A percentile compares a stretch with the other conserved stretches of the same genome.
phyloP scores from a whole-genome alignment of 169 alveolate species.

The Cryptosporidium ubiquitum region DNA sequence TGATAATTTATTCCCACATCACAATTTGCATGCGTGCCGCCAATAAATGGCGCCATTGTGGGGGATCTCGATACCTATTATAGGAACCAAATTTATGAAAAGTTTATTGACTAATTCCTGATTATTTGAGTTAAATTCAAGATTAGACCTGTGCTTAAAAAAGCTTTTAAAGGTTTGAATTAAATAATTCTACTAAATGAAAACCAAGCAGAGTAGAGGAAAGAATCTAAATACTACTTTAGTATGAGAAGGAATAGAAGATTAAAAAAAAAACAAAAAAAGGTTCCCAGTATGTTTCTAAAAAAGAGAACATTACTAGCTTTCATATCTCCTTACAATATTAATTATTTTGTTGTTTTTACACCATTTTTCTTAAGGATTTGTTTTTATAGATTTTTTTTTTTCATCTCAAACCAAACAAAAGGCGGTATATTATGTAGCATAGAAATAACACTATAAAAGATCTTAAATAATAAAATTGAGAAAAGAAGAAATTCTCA shows the following conservation, averaged over 20 bases:
- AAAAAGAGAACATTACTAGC: no score
- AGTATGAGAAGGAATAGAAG: no score
- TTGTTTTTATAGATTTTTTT: not conserved
- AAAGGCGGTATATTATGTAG: conserved; percentile 1
- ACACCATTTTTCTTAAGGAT: not conserved
- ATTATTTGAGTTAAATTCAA: no score
- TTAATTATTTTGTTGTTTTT: no score
- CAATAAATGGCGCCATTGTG: not conserved
- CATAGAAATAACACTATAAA: not conserved
- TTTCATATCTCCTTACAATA: no score
- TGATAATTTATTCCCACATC: not conserved
- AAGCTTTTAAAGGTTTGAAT: no score
- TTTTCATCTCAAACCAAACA: not conserved
- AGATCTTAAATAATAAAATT: conserved; percentile 4
- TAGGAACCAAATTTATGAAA: no score
- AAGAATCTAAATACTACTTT: no score
- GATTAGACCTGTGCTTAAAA: not conserved
- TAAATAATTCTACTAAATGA: no score
- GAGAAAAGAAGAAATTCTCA: not conserved
- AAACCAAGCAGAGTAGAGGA: not conserved
- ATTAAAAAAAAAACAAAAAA: no score
- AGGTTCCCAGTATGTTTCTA: no score
- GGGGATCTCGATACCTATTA: conserved; percentile 12
- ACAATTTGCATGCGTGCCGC: not conserved
- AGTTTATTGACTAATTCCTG: not conserved